Conservation (phyloP, 2,329 filamentous ascomycete genomes). For the Celoporthe dispersa region DNA sequence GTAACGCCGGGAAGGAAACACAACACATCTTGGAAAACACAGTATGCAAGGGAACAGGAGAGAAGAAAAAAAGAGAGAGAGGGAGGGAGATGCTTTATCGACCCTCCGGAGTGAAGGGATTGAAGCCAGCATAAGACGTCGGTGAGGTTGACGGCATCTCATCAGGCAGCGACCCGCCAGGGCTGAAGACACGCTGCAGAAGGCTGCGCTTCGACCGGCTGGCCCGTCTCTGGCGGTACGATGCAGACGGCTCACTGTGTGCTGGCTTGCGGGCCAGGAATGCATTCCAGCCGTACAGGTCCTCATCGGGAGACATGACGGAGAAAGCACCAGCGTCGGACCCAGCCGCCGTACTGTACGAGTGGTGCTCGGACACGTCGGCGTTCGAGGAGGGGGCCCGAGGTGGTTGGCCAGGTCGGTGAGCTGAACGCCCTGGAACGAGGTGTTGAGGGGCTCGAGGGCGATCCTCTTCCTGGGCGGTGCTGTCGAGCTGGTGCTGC, state of each 20-base stretch:
- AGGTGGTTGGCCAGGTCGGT: constrained; percentile 40
- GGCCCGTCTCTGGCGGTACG: constrained; percentile 22
- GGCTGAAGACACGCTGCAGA: constrained; percentile 29
- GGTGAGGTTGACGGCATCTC: constrained; percentile 16
- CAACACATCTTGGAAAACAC: not conserved
- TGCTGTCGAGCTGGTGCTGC: constrained; percentile 17
- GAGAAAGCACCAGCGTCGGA: constrained; percentile 24
- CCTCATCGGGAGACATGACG: constrained; percentile 30
- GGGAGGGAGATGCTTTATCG: not conserved
- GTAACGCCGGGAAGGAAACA: constrained; percentile 8
- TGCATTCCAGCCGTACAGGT: constrained; percentile 39
- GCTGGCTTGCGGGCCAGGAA: constrained; percentile 30
- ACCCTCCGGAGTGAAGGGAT: constrained; percentile 15
- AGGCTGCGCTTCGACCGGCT: constrained; percentile 28
- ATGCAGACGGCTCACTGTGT: constrained; percentile 9
- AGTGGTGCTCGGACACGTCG: constrained; percentile 24
- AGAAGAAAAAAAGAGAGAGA: not conserved
- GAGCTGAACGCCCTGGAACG: constrained; percentile 31
- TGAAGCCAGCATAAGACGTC: constrained; percentile 10
- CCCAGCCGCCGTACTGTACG: constrained; percentile 27
- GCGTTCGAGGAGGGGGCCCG: constrained; percentile 23
- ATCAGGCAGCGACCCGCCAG: constrained; percentile 16
- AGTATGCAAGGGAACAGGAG: not conserved
- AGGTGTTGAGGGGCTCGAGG: constrained; percentile 18
- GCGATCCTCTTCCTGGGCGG: constrained; percentile 13